These are phyloP conservation scores for Suillus weaverae DNA, from an alignment of 768 basidiomycete genomes.

Conservation along the genomic window DNA sequence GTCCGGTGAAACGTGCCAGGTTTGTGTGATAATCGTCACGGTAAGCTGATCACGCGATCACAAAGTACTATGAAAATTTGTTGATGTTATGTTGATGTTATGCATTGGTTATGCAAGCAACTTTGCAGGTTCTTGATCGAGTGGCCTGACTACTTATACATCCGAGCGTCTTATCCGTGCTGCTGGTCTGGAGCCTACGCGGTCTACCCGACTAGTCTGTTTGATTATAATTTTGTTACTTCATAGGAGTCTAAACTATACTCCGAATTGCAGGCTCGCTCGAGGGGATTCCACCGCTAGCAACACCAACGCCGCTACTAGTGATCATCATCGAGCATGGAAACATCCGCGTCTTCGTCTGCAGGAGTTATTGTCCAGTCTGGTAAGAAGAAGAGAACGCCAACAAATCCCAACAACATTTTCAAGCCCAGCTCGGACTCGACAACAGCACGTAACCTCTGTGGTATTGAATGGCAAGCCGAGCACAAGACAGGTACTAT, in stretches of 20 bases:
- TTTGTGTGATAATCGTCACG: too few relatives aligned
- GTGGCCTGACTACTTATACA: neutral
- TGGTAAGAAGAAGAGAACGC: neutral
- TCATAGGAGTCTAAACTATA: neutral
- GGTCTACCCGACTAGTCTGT: neutral
- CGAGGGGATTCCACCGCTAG: neutral
- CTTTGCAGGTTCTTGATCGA: neutral
- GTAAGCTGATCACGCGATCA: too few relatives aligned
- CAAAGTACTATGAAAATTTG: too few relatives aligned
- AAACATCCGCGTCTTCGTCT: neutral
- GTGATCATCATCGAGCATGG: neutral
- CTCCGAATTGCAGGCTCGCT: neutral
- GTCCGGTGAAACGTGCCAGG: too few relatives aligned
- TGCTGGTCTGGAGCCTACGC: neutral
- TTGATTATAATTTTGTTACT: neutral
- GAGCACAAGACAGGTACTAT: slow-evolving; percentile 3
- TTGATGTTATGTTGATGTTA: too few relatives aligned
- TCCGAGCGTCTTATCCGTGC: neutral
- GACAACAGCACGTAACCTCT: neutral
- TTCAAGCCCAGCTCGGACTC: slow-evolving; percentile 2
- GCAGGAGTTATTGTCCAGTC: neutral
- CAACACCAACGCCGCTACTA: neutral
- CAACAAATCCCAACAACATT: neutral
- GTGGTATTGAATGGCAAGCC: neutral
- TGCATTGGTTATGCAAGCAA: neutral